A percentile compares a stretch with the other conserved stretches of the same genome.
phyloP scores from a whole-genome alignment of 352 stramenopile species.

The Phytophthora chlamydospora region DNA sequence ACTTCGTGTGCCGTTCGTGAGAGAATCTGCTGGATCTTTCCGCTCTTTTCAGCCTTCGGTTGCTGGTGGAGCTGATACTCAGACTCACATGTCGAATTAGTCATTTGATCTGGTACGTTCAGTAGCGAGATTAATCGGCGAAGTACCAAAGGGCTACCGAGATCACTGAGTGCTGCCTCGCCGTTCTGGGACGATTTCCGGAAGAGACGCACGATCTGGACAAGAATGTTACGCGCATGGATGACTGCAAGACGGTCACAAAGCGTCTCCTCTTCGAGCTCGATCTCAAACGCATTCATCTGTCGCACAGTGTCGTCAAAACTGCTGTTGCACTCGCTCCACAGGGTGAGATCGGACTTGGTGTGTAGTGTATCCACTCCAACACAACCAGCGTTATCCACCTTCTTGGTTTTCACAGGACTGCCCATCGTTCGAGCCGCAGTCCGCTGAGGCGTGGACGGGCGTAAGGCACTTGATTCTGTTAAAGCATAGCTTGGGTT shows the following conservation, averaged over 20 bases:
- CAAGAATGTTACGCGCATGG: slow-evolving; percentile 68
- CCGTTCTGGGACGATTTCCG: slow-evolving; percentile 21
- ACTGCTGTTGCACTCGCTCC: slow-evolving; percentile 71
- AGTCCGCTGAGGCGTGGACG: slow-evolving; percentile 23
- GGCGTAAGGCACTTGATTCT: slow-evolving; percentile 56
- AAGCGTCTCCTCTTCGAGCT: slow-evolving; percentile 67
- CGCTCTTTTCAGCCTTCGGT: slow-evolving; percentile 27
- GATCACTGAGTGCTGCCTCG: slow-evolving; percentile 51
- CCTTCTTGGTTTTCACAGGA: slow-evolving; percentile 49
- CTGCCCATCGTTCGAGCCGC: slow-evolving; percentile 38
- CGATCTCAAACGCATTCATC: slow-evolving; percentile 69
- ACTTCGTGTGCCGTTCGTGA: slow-evolving; percentile 51
- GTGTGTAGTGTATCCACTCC: slow-evolving; percentile 6
- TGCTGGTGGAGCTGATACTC: slow-evolving; percentile 30
- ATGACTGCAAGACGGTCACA: slow-evolving; percentile 66
- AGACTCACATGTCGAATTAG: slow-evolving; percentile 2
- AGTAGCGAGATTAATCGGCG: slow-evolving; percentile 74
- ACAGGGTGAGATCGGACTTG: slow-evolving; percentile 56
- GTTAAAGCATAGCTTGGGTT: slow-evolving; percentile 79
- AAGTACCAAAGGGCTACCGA: slow-evolving; percentile 67
- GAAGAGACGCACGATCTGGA: slow-evolving; percentile 74
- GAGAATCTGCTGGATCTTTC: slow-evolving; percentile 72
- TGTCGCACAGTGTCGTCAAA: slow-evolving; percentile 63
- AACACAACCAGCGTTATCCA: slow-evolving; percentile 29
- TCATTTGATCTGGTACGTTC: slow-evolving; percentile 19